Evolutionary conservation across 306 rosid species (phyloP), one percentile per base, ranked within the genome.

Genomic region (Myrica gale): DNA sequence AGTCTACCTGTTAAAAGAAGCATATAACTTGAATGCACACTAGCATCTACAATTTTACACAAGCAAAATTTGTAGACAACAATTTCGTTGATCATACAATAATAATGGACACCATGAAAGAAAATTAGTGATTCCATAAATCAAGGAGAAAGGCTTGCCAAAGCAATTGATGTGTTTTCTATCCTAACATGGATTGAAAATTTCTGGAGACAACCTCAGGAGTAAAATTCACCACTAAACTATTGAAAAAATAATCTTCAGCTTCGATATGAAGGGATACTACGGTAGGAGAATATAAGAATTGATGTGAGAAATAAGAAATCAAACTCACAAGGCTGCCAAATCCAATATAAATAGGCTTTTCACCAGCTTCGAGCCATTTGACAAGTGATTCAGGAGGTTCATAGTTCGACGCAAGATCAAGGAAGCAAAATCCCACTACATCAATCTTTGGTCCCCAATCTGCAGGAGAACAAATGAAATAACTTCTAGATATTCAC

Each of bases 361-460:
- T 78, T 76, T 96, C 98, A 81, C 97, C 99, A 62, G 83, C 89
- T 79, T 88, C 80, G 53, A 96, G 98, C 99, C 99, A 96, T 79
- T 89, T 89, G 71, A 88, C 82, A 32, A 96, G 97, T 23, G 82
- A 15, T 74, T 89, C 94, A 0, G 98, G 98, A 78, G 99, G 98
- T 85, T 90, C 90, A 79, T 83, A 96, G 84, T 90, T 96, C 75
- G 97, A 92, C 48, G 98, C 99, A 80, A 96, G 98, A 88, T 96
- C 99, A 78, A 96, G 99, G 89, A 96, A 96, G 90, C 99, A 92
- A 88, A 96, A 96, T 69, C 99, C 99, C 42, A 96, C 99, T 67
- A 92, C 97, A 79, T 96, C 99, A 71, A 92, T 84, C 88, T 90
- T 88, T 8, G 92, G 92, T 68, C 99, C 99, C 99, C 99, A 96